Evolutionary conservation across 208 protist genomes (phyloP), one percentile per base, ranked within the genome.

Genomic region (Leishmania amazonensis): DNA sequence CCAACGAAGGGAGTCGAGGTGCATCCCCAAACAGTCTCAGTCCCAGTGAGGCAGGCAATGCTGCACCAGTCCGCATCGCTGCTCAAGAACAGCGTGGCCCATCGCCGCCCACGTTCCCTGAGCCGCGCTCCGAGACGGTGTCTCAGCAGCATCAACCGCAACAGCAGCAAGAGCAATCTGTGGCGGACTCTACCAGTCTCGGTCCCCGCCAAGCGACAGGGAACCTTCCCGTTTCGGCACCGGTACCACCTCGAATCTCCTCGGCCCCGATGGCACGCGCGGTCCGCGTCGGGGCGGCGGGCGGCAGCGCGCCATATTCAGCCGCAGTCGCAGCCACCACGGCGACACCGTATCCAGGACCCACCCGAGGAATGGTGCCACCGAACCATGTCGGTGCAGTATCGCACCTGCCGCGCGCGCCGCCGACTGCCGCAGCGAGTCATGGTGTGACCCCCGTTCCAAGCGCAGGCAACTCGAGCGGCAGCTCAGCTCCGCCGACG

Each of bases 241-340:
- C 35, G 64, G 83, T 87, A 21, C 84, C 84, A 4, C 84, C 84
- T 1, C 80, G 84, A 35, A 85, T 87, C 35, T 80, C 80, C 0
- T 87, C 84, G 0, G 84, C 84, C 0, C 84, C 84, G 0, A 87
- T 87, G 84, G 65, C 80, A n/a, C 83, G 83, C 3, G 31, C 74
- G 13, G 31, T 80, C 40, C 78, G 81, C 21, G 54, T 57, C 8
- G 68, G 68, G 42, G 73, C 38, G 42, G 62, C 51, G 4, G 21
- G 28, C 45, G 31, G 71, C 62, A 58, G 64, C 19, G 53, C 83
- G 5, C 35, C 78, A 8, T 86, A 86, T 76, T 75, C 78, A 0
- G 53, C 78, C 49, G 49, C 21, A 45, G 42, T 49, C 28, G 78
- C 78, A 31, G 62, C 72, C n/a, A 47, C 8, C 19, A 68, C 72